Evolutionary conservation across 2,329 filamentous ascomycete species (phyloP).

Genomic region (Pyrenochaeta sp.): DNA sequence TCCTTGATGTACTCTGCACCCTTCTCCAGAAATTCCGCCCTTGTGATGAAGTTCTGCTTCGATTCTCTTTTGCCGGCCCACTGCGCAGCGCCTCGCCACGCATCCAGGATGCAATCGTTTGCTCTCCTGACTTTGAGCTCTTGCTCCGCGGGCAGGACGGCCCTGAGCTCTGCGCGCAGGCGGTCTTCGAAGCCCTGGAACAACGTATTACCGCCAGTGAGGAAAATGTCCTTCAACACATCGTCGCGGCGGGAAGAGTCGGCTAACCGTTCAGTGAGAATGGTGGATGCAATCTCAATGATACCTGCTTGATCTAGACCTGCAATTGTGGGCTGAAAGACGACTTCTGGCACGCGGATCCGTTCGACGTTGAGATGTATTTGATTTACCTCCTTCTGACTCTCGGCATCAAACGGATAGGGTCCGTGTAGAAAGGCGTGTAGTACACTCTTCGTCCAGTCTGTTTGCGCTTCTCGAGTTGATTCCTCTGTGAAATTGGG

Average conservation of each 20-base stretch:
- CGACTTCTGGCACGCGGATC: conserved; percentile 90
- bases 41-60: conserved; percentile 73
- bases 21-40: conserved; percentile 89
- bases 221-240: conserved; percentile 85
- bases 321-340: conserved; percentile 92
- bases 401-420: conserved; percentile 82
- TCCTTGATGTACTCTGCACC: conserved; percentile 93
- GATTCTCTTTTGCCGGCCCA: conserved; percentile 75
- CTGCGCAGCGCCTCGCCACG: conserved; percentile 89
- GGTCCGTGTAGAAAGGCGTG: conserved; percentile 92
- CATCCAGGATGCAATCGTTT: conserved; percentile 79
- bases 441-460: conserved; percentile 92
- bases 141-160: conserved; percentile 75
- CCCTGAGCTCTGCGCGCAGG: conserved; percentile 73
- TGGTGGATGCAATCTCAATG: conserved; percentile 89
- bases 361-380: conserved; percentile 96
- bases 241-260: conserved; percentile 66
- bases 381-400: conserved; percentile 82
- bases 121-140: conserved; percentile 77
- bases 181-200: conserved; percentile 89
- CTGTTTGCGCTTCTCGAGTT: conserved; percentile 88
- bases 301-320: conserved; percentile 93
- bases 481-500: conserved; percentile 90
- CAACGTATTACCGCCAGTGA: conserved; percentile 91
- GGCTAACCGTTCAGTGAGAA: conserved; percentile 81